These are phyloP conservation scores for Sporothrix pseudoabietina DNA, from an alignment of 2,329 filamentous ascomycete genomes.

Conservation along the genomic window DNA sequence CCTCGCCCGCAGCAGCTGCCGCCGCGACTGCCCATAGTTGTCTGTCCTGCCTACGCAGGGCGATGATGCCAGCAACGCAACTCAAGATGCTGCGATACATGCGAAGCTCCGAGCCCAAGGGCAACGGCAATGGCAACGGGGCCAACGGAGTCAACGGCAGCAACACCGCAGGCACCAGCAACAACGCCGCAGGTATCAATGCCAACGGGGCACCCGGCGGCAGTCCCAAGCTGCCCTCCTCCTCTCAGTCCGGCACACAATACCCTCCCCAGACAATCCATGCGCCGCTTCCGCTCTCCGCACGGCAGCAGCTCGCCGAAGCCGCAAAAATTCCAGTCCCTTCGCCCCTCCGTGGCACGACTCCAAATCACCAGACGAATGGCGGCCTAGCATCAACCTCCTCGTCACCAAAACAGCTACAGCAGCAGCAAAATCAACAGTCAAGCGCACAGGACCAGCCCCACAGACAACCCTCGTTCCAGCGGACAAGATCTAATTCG, in stretches of 20 bases:
- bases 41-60: constrained; percentile 26
- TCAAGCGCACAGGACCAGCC: background rate
- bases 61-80: constrained; percentile 36
- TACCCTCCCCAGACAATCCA: constrained; percentile 17
- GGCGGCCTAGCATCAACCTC: constrained; percentile 2
- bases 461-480: constrained; percentile 25
- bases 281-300: constrained; percentile 38
- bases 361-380: constrained; percentile 37
- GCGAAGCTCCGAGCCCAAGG: constrained; percentile 36
- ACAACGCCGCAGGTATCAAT: constrained; percentile 5
- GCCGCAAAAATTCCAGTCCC: constrained; percentile 45
- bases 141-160: constrained; percentile 20
- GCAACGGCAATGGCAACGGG: constrained; percentile 24
- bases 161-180: background rate
- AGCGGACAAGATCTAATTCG: constrained; percentile 35
- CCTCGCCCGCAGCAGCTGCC: constrained; percentile 24
- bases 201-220: constrained; percentile 25
- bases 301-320: constrained; percentile 40
- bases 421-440: constrained; percentile 15
- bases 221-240: constrained; percentile 28
- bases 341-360: constrained; percentile 39
- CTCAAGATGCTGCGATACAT: constrained; percentile 38
- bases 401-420: constrained; percentile 26
- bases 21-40: constrained; percentile 29
- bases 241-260: constrained; percentile 16